Conservation (phyloP, 2,329 filamentous ascomycete genomes). For the Thermothelomyces thermophilus region DNA sequence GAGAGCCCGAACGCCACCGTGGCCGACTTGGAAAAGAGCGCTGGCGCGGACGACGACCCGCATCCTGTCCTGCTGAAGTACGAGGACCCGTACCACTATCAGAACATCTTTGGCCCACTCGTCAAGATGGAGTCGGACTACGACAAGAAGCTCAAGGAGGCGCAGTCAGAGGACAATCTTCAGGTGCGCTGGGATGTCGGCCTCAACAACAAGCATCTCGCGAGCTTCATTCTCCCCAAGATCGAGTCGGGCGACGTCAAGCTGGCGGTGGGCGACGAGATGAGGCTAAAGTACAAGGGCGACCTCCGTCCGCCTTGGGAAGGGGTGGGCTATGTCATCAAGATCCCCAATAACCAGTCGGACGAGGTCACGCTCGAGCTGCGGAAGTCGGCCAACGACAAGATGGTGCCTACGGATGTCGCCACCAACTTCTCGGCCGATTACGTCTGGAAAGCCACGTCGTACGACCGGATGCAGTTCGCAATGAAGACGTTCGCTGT, state of each 20-base stretch:
- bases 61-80: conserved; percentile 88
- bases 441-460: conserved; percentile 99
- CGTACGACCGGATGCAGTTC: conserved; percentile 97
- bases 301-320: conserved; percentile 91
- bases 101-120: conserved; percentile 95
- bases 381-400: conserved; percentile 90
- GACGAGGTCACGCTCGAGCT: conserved; percentile 95
- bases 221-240: conserved; percentile 92
- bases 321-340: conserved; percentile 96
- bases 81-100: conserved; percentile 96
- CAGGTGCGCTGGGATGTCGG: conserved; percentile 92
- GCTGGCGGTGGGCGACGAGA: conserved; percentile 94
- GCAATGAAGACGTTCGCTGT: conserved; percentile 99
- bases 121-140: conserved; percentile 99
- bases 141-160: conserved; percentile 97
- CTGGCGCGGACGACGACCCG: conserved; percentile 89
- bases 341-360: conserved; percentile 98
- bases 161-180: conserved; percentile 93
- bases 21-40: conserved; percentile 83
- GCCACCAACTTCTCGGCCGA: conserved; percentile 98
- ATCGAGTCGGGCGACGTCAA: conserved; percentile 97
- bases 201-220: conserved; percentile 94
- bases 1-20: conserved; percentile 85
- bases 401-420: conserved; percentile 90
- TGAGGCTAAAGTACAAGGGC: conserved; percentile 94